phyloP scores from a whole-genome alignment of 208 protist genomes.

The Crithidia bombi region DNA sequence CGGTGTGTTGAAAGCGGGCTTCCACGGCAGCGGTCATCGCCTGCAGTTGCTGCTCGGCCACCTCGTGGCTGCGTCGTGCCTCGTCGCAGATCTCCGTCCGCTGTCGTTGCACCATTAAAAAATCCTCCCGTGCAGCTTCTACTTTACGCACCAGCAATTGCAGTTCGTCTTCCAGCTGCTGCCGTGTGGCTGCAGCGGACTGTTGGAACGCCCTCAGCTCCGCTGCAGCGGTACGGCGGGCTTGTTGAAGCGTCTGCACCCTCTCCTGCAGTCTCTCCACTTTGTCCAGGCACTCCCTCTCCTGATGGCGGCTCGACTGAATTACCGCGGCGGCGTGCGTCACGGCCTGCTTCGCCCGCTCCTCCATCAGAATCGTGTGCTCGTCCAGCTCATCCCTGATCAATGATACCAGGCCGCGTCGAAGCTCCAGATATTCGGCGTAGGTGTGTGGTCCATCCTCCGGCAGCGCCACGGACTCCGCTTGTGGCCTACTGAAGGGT shows the following conservation, averaged over 20 bases:
- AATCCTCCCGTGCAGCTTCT: background rate
- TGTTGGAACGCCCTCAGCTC: constrained; percentile 10
- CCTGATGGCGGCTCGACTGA: constrained; percentile 10
- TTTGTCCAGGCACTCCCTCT: constrained; percentile 13
- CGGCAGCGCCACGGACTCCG: background rate
- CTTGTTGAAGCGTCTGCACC: constrained; percentile 6
- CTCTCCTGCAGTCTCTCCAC: constrained; percentile 1
- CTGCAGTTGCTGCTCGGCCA: background rate
- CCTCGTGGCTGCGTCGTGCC: background rate
- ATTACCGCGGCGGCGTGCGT: constrained; percentile 4
- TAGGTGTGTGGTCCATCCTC: constrained; percentile 12
- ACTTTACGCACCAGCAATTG: background rate
- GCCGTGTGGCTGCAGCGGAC: background rate
- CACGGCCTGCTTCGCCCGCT: constrained; percentile 13
- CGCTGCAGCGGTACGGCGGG: background rate
- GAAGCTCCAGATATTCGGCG: constrained; percentile 13
- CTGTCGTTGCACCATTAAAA: background rate
- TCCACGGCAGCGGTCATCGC: constrained; percentile 7
- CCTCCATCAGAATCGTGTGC: constrained; percentile 16
- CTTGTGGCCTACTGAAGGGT: background rate
- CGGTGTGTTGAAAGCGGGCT: constrained; percentile 14
- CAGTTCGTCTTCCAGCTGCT: constrained; percentile 13
- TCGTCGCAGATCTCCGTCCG: background rate
- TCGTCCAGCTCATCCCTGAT: constrained; percentile 19
- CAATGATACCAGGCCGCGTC: background rate